phyloP scores from a whole-genome alignment of 805 yeast species.

The Metschnikowia proteae region DNA sequence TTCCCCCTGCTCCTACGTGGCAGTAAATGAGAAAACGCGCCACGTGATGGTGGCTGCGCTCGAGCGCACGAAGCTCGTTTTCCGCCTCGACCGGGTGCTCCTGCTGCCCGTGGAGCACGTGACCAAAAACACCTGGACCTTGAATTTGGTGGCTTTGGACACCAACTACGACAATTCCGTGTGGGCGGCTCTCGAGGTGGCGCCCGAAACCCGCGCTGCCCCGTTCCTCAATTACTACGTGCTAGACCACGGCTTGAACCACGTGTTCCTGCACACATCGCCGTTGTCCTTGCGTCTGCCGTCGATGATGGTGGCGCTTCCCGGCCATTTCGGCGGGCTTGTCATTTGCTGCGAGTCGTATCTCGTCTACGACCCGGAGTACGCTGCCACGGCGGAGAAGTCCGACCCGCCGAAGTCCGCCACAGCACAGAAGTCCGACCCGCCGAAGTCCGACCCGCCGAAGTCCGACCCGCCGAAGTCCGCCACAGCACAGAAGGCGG shows the following conservation, averaged over 20 bases:
- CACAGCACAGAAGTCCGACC: no score
- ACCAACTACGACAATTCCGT: conserved; percentile 78
- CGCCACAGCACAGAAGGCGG: not conserved
- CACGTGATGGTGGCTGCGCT: conserved; percentile 68
- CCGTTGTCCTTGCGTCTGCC: conserved; percentile 32
- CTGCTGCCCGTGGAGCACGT: conserved; percentile 69
- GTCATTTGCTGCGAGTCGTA: conserved; percentile 57
- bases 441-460: no score
- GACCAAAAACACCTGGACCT: conserved; percentile 47
- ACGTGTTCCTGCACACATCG: conserved; percentile 48
- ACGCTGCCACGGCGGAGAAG: conserved; percentile 17
- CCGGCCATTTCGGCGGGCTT: conserved; percentile 69
- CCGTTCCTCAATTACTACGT: conserved; percentile 61
- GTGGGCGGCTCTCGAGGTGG: conserved; percentile 73
- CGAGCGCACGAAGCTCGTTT: conserved; percentile 71
- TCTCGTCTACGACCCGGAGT: conserved; percentile 47
- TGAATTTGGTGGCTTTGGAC: conserved; percentile 58
- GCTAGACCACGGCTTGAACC: conserved; percentile 81
- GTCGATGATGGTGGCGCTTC: conserved; percentile 58
- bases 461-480: no score
- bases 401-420: no score
- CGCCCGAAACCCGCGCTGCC: conserved; percentile 11
- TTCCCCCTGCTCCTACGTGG: conserved; percentile 70
- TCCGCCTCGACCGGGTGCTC: conserved; percentile 47
- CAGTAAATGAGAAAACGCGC: conserved; percentile 68